phyloP scores from a whole-genome alignment of 2,329 filamentous ascomycete genomes.

The Sporothrix sp. region DNA sequence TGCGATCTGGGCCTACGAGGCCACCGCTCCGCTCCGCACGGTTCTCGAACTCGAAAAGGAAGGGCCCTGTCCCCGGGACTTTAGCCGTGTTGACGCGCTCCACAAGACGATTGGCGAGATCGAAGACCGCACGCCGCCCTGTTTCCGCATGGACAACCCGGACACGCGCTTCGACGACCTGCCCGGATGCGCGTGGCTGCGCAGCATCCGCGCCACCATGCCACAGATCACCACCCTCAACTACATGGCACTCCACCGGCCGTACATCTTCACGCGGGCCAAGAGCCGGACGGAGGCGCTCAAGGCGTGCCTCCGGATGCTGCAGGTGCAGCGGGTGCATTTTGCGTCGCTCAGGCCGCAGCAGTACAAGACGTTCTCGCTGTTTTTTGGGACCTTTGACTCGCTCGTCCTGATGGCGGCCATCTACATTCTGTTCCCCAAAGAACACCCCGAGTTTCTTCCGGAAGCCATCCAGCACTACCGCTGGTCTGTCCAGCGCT shows the following conservation, averaged over 20 bases:
- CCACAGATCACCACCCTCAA: constrained; percentile 43
- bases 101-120: constrained; percentile 42
- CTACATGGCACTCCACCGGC: constrained; percentile 50
- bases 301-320: constrained; percentile 44
- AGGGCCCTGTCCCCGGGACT: constrained; percentile 45
- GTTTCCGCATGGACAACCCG: constrained; percentile 45
- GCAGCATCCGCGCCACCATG: constrained; percentile 34
- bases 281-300: constrained; percentile 46
- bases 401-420: constrained; percentile 51
- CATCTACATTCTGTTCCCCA: constrained; percentile 51
- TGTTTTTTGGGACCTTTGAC: constrained; percentile 56
- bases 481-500: constrained; percentile 49
- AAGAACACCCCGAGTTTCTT: constrained; percentile 41
- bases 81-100: constrained; percentile 42
- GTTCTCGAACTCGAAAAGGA: constrained; percentile 48
- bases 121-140: constrained; percentile 39
- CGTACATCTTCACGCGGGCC: constrained; percentile 50
- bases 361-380: constrained; percentile 44
- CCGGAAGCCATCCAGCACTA: constrained; percentile 44
- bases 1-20: constrained; percentile 40
- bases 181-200: constrained; percentile 46
- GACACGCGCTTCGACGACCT: constrained; percentile 47
- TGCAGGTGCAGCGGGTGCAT: constrained; percentile 43
- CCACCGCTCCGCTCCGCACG: constrained; percentile 39
- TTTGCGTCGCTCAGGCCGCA: constrained; percentile 40